Percentiles rank a stretch among this genome's conserved stretches.
phyloP scores from a whole-genome alignment of 1,284 basidiomycete species.

The Ceratobasidium sp. region DNA sequence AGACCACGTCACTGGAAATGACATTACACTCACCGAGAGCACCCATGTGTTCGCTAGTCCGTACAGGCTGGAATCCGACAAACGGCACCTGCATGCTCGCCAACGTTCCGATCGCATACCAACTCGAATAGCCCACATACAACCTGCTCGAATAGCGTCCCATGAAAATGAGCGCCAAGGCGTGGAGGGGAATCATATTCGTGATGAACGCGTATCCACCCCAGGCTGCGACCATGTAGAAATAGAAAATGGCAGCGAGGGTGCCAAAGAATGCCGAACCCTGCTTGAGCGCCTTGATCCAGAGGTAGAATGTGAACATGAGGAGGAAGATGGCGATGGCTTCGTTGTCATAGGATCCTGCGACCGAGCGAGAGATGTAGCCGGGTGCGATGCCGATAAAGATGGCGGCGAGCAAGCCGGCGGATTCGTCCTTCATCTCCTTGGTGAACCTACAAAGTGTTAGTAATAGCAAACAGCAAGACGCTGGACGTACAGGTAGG shows the following conservation, averaged over 20 bases:
- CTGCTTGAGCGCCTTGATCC: slow-evolving; percentile 96
- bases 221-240: slow-evolving; percentile 99
- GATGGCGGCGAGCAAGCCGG: slow-evolving; percentile 94
- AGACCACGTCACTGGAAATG: slow-evolving; percentile 9
- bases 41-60: slow-evolving; percentile 98
- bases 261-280: slow-evolving; percentile 94
- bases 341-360: slow-evolving; percentile 99
- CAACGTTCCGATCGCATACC: slow-evolving; percentile 97
- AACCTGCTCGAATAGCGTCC: slow-evolving; percentile 93
- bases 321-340: slow-evolving; percentile 99
- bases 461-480: slow-evolving; percentile 44
- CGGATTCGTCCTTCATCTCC: slow-evolving; percentile 92
- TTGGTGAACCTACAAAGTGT: slow-evolving; percentile 77
- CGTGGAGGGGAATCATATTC: slow-evolving; percentile 99
- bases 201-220: slow-evolving; percentile 99
- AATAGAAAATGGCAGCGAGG: slow-evolving; percentile 94
- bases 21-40: slow-evolving; percentile 72
- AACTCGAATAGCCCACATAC: slow-evolving; percentile 95
- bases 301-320: slow-evolving; percentile 98
- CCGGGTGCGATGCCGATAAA: slow-evolving; percentile 98
- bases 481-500: slow-evolving; percentile 75
- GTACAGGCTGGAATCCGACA: slow-evolving; percentile 98
- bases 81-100: slow-evolving; percentile 99
- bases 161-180: slow-evolving; percentile 92
- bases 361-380: slow-evolving; percentile 98